These are phyloP conservation scores for Pseudopediastrum boryanum DNA, from an alignment of 139 green algal genomes.

Conservation along the genomic window DNA sequence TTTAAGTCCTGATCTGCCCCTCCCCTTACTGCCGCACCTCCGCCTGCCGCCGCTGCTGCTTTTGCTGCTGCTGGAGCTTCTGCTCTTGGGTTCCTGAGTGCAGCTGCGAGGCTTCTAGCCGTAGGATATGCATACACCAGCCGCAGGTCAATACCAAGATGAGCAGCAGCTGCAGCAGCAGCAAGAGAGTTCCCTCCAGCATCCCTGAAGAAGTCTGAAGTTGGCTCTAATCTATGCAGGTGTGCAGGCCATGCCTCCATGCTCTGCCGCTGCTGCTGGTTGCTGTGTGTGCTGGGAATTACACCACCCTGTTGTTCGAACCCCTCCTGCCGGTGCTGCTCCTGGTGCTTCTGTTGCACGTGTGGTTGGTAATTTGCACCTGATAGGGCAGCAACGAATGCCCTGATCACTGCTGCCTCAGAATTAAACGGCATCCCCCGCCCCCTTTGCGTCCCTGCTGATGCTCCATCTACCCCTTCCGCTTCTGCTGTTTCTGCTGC, in stretches of 20 bases:
- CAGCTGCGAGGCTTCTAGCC: constrained; percentile 17
- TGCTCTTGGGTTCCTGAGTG: neutral
- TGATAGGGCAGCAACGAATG: neutral
- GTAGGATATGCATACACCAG: constrained; percentile 40
- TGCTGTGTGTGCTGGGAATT: too few relatives aligned
- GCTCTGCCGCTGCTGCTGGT: too few relatives aligned
- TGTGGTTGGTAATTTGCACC: constrained; percentile 4
- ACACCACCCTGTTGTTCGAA: too few relatives aligned
- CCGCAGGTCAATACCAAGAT: constrained; percentile 29
- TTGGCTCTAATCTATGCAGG: constrained; percentile 48
- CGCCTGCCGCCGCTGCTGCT: neutral
- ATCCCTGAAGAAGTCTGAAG: constrained; percentile 47
- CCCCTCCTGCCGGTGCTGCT: neutral
- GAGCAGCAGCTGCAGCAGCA: constrained; percentile 33
- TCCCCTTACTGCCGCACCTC: neutral
- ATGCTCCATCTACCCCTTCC: neutral
- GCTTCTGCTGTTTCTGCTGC: neutral
- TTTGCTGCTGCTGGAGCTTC: neutral
- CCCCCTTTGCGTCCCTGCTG: neutral
- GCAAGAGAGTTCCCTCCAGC: constrained; percentile 49
- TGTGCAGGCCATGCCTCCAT: too few relatives aligned
- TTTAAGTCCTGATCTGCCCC: neutral
- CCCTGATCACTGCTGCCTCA: constrained; percentile 10
- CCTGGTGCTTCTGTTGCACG: constrained; percentile 14
- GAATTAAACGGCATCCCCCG: neutral